Evolutionary conservation across 1,139 yeast genomes (phyloP), one percentile per base, ranked within the genome.

Genomic region (Geotrichum australiense): DNA sequence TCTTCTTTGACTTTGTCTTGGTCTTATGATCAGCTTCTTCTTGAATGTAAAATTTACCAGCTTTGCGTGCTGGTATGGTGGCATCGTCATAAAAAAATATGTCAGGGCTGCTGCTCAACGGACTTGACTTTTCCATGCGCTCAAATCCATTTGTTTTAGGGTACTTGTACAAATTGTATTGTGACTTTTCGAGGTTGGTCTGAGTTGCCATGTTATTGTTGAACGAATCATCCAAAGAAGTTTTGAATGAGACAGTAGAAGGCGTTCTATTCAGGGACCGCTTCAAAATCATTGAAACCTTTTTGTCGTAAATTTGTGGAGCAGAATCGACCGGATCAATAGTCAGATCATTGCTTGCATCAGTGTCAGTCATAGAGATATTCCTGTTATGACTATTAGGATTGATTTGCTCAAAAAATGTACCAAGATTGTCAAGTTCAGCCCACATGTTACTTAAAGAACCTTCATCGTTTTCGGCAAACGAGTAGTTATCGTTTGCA

Each of bases 371-470:
- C 20, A 62, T 60, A 2, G 69, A 65, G 4, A 61, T 58, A 38
- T 53, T 61, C 45, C 54, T 59, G 12, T 41, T 53, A 42, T 56
- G 62, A 14, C 38, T 36, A 3, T 41, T 26, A 23, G 66, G 64
- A 16, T 64, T 61, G 44, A 82, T 93, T 41, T 79, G 81, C 0
- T 95, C 84, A 64, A 91, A 91, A 59, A 91, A 91, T 10, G 91
- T 80, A 59, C 91, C 97, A 52, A 91, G 72, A 55, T 87, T 94
- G 56, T 89, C 97, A 48, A 91, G 68, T n/a, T 94, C 94, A 0
- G 96, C 95, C 80, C 95, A 83, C 82, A 91, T 87, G 55, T 87
- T 86, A 58, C 94, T 86, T 55, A 91, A 71, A 0, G 95, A 80
- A 0, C 84, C 86, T 48, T 76, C 83, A 4, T 53, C 51, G 19